Evolutionary conservation across 768 basidiomycete species (phyloP), one percentile per base, ranked within the genome.

Genomic region (Clavaria fumosa): DNA sequence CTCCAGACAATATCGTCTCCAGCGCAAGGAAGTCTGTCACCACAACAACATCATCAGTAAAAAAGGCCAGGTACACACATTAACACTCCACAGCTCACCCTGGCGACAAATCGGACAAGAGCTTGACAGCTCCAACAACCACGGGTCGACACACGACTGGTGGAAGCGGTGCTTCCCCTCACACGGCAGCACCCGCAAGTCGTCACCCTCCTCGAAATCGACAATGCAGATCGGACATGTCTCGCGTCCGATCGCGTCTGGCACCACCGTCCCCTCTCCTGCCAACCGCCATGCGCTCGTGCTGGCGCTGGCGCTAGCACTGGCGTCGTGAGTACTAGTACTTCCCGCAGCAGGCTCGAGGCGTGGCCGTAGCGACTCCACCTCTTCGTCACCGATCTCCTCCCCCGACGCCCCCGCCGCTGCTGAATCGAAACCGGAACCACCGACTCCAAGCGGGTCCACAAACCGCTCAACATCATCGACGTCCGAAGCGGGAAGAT

Each of bases 181-280:
- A 56, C 91, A 96, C 1, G 90, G 91, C 34, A 96, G 58, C 27
- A 93, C 69, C 17, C 91, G 76, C 10, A 95, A 58, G 53, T 93
- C 85, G 49, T 96, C 91, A 1, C 89, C 91, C 43, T 84, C 80
- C 53, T 90, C 83, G 49, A 96, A 96, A 47, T 93, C 89, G 31
- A 85, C 67, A 42, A 96, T 79, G 55, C 91, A 96, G 43, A 96
- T 96, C 4, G 91, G 90, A 59, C 91, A 96, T 9, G 79, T 86
- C 55, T 89, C 82, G 26, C 72, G 69, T 4, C 81, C 81, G 23
- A 85, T 83, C 10, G 70, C 66, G 26, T 67, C 72, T 1, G 76
- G 78, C 35, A 72, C 63, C 11, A 70, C 54, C 24, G 68, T 65
- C 38, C 7, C 34, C 11, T 26, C 12, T 15, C 20, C 37, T 28